Evolutionary conservation across 805 yeast genomes (phyloP), one percentile per base, ranked within the genome.

Genomic region (Metschnikowia drakensbergensis): DNA sequence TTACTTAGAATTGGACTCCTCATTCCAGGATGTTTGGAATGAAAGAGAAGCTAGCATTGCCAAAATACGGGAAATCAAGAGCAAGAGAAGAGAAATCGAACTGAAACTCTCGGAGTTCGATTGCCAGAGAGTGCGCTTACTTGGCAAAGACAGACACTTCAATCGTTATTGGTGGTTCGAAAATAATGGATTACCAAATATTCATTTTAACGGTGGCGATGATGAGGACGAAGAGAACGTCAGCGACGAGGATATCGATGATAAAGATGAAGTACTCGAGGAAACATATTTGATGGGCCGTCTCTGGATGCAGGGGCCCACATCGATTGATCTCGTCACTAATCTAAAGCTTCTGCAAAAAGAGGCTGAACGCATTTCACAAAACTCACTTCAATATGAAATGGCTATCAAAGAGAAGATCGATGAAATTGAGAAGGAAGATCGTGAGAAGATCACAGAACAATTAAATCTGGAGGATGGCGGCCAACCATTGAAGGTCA

Each of bases 81-180:
- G 63, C 4, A 74, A 76, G 41, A 82, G 80, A 60, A 69, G 71
- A 36, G 72, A 74, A 33, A 66, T 82, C 13, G 96, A 88, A 57
- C 75, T 71, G 51, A 73, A 80, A 49, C 69, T 94, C 25, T 76
- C 76, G 40, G 89, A 84, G 56, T 68, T 81, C 42, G 96, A 91
- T 59, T 75, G 84, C 51, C 96, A 89, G 62, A 69, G 98, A 49
- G 75, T 90, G 42, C 79, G 79, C 47, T 74, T 81, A 29, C 69
- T 94, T 27, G 99, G 99, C 2, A 77, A 82, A 50, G 99, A 94
- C 65, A 71, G 96, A 44, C 79, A 80, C 50, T 90, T 74, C 64
- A 94, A 94, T 68, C 74, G 91, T 54, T 94, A 92, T 64, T 94
- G 96, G 96, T 94, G 96, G 96, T 82, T 90, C 61, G 98, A 92